Conservation (phyloP, 805 yeast genomes). For the Kodamaea restingae region DNA sequence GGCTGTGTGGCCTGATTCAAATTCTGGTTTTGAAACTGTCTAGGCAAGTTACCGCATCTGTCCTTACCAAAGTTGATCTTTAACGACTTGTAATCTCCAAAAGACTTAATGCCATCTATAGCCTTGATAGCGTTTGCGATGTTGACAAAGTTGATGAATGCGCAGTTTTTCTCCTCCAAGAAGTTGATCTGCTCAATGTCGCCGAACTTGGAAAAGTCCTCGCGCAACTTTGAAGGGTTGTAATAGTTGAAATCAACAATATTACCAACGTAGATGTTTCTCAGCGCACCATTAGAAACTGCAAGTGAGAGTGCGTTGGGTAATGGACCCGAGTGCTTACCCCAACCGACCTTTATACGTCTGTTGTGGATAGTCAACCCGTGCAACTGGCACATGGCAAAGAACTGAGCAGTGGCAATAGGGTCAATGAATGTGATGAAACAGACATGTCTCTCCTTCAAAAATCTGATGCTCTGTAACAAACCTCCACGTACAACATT, state of each 20-base stretch:
- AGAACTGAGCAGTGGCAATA: slow-evolving; percentile 95
- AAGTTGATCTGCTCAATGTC: slow-evolving; percentile 94
- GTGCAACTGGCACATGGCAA: slow-evolving; percentile 87
- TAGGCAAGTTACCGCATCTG: slow-evolving; percentile 90
- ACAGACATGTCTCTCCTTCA: slow-evolving; percentile 85
- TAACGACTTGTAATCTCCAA: slow-evolving; percentile 56
- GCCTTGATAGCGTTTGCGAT: slow-evolving; percentile 90
- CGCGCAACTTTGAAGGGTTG: slow-evolving; percentile 58
- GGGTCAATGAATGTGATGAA: slow-evolving; percentile 96
- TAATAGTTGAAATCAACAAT: slow-evolving; percentile 50
- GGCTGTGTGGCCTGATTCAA: slow-evolving; percentile 6
- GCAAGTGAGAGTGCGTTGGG: slow-evolving; percentile 84
- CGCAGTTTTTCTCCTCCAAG: slow-evolving; percentile 78
- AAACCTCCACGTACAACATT: slow-evolving; percentile 95
- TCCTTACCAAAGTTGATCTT: slow-evolving; percentile 53
- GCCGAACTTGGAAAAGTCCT: slow-evolving; percentile 78
- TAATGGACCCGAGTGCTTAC: slow-evolving; percentile 91
- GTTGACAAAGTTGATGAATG: slow-evolving; percentile 87
- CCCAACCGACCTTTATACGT: slow-evolving; percentile 94
- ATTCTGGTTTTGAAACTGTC: slow-evolving; percentile 51
- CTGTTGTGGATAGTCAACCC: slow-evolving; percentile 84
- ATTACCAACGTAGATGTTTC: slow-evolving; percentile 85
- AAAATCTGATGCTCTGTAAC: slow-evolving; percentile 73
- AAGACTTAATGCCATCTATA: slow-evolving; percentile 81
- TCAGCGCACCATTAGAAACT: slow-evolving; percentile 88